These are phyloP conservation scores for Spinacia oleracea DNA, from an alignment of 179 eudicot genomes.

Conservation along the genomic window DNA sequence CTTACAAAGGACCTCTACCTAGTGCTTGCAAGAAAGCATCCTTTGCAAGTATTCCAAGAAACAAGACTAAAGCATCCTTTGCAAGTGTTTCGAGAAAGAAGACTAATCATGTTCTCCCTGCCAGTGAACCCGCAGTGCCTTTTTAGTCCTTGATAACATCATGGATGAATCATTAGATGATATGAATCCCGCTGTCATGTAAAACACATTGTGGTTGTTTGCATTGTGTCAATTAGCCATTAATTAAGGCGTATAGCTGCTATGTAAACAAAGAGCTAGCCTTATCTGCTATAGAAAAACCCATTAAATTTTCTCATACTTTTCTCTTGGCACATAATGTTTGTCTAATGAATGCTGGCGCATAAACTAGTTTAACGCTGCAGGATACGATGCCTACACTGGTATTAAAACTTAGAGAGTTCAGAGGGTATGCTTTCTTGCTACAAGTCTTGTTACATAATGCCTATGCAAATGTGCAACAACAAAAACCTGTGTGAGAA, in stretches of 20 bases:
- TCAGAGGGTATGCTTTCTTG: too few relatives aligned
- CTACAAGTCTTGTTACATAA: too few relatives aligned
- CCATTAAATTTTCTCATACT: background rate
- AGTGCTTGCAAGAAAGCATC: constrained; percentile 50
- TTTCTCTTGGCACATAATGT: background rate
- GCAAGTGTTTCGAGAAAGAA: constrained; percentile 26
- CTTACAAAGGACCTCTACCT: constrained; percentile 65
- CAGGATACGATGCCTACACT: background rate
- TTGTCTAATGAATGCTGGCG: background rate
- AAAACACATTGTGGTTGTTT: background rate
- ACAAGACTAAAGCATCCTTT: constrained; percentile 19
- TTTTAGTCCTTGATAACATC: constrained; percentile 28
- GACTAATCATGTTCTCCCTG: constrained; percentile 17
- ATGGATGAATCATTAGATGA: constrained; percentile 16
- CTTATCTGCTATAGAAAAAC: background rate
- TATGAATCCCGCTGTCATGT: background rate
- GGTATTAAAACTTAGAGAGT: too few relatives aligned
- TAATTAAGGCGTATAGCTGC: background rate
- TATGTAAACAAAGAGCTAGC: background rate
- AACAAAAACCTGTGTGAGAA: background rate
- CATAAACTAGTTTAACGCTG: background rate
- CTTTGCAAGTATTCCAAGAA: constrained; percentile 19
- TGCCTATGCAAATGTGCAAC: too few relatives aligned
- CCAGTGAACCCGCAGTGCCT: constrained; percentile 28
- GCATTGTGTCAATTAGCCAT: background rate